Evolutionary conservation across 148 eudicot genomes (phyloP), one percentile per base, ranked within the genome.

Genomic region (Pouteria glomerata): DNA sequence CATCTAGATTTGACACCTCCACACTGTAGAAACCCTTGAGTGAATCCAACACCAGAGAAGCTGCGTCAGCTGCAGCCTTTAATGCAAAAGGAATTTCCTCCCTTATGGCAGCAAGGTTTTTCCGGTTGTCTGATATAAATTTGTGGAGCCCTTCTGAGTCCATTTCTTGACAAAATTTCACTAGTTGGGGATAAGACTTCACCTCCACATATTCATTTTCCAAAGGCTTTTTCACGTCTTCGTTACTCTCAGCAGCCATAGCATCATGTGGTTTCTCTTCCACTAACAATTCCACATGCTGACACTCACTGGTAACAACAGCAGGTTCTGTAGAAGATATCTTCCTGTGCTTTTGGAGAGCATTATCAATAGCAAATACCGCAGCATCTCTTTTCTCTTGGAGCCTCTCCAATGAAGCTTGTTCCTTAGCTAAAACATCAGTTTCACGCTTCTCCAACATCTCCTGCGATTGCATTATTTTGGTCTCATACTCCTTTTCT

Each of bases 371-470:
- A 45, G 95, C 89, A 66, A 73, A 88, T 6, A 89, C 84, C 33
- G 99, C 96, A 81, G 94, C 93, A 86, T 96, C 99, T 83, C 99
- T 89, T 82, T 88, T 92, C 80, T 90, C 89, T 75, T 96, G 99
- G 63, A 96, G 94, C 83, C 82, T 87, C 56, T 87, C 82, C 60
- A 96, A 69, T 24, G 96, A 90, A 69, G 84, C 89, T 75, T 82
- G 83, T 81, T 96, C 99, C 78, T 90, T 90, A 63, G 94, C 96
- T 61, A 75, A 76, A 60, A 96, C 90, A 76, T 84, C 95, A 63
- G 85, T 89, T 85, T 87, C 76, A 72, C 86, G 97, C 78, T 85
- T 87, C 85, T 87, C 92, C 57, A 96, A 67, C 6, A 81, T 63
- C 57, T 82, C 87, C 80, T 71, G 85, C 21, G 92, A 84, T 86